These are phyloP conservation scores for Barbarea vulgaris DNA, from an alignment of 345 rosid species.

Conservation along the genomic window DNA sequence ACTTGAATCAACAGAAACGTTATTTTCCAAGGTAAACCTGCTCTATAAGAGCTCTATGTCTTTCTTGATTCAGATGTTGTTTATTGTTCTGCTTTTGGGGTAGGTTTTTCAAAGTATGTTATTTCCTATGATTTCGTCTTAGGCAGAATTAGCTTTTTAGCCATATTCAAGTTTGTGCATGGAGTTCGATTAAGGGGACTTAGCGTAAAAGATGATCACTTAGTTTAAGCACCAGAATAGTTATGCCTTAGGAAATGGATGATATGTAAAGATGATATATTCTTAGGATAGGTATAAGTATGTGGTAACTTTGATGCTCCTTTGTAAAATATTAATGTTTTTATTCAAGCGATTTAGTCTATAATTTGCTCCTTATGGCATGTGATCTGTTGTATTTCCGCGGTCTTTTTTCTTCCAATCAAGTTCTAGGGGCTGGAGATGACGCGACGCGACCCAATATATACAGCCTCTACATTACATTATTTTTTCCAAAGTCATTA, in stretches of 20 bases:
- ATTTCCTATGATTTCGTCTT: constrained; percentile 18
- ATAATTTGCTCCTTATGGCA: not conserved
- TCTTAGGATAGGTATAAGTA: not conserved
- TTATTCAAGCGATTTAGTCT: not conserved
- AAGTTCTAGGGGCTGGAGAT: not conserved
- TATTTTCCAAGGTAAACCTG: constrained; percentile 79
- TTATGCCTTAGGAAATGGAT: not conserved
- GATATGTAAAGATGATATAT: constrained; percentile 6
- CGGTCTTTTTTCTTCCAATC: not conserved
- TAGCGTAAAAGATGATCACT: not conserved
- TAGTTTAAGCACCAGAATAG: constrained; percentile 6
- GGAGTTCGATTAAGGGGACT: not conserved
- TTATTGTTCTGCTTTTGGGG: constrained; percentile 8
- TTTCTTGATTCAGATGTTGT: constrained; percentile 15
- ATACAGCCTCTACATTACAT: not conserved
- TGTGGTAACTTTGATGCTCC: not conserved
- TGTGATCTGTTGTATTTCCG: not conserved
- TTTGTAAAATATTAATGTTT: not conserved
- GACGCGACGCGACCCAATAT: not conserved
- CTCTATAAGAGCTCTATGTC: constrained; percentile 22
- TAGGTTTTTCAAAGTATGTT: constrained; percentile 4
- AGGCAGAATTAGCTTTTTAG: not conserved
- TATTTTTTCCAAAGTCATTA: not conserved
- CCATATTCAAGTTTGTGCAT: constrained; percentile 8
- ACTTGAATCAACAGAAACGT: constrained; percentile 43